These are phyloP conservation scores for Saccharomycopsis oosterbeekiorum DNA, from an alignment of 805 yeast species.

Conservation along the genomic window DNA sequence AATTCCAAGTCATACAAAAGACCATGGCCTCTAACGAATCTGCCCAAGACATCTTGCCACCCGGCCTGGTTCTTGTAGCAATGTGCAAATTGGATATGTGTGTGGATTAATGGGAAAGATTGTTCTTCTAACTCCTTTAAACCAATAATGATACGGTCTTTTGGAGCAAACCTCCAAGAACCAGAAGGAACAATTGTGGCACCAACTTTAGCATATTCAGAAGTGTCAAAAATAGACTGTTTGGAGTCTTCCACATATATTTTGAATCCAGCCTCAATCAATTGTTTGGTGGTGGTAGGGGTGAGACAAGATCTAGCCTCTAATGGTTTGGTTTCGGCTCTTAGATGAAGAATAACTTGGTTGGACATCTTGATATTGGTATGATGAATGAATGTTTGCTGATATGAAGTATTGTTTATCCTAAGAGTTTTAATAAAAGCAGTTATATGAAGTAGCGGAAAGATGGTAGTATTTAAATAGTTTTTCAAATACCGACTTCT, in stretches of 20 bases:
- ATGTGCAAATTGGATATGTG: conserved; percentile 97
- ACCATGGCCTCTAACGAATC: conserved; percentile 92
- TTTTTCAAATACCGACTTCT: not conserved
- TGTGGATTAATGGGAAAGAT: conserved; percentile 85
- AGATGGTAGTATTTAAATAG: not conserved
- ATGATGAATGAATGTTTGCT: not conserved
- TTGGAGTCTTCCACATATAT: conserved; percentile 81
- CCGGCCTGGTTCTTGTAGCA: conserved; percentile 97
- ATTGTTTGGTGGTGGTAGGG: conserved; percentile 77
- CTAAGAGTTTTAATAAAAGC: too few relatives aligned
- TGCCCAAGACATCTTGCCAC: conserved; percentile 81
- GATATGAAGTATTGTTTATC: not conserved
- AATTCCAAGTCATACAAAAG: conserved; percentile 89
- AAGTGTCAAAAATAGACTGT: conserved; percentile 68
- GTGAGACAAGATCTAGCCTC: conserved; percentile 97
- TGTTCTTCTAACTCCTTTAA: conserved; percentile 88
- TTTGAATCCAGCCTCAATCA: conserved; percentile 80
- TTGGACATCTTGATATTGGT: conserved; percentile 15
- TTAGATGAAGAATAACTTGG: conserved; percentile 66
- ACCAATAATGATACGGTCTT: conserved; percentile 82
- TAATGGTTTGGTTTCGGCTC: conserved; percentile 95
- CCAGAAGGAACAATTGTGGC: conserved; percentile 86
- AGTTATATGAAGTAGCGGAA: not conserved
- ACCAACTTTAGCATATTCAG: conserved; percentile 74
- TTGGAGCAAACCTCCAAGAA: conserved; percentile 89